phyloP scores from a whole-genome alignment of 2,329 filamentous ascomycete genomes.

The Tolypocladium capitatum region DNA sequence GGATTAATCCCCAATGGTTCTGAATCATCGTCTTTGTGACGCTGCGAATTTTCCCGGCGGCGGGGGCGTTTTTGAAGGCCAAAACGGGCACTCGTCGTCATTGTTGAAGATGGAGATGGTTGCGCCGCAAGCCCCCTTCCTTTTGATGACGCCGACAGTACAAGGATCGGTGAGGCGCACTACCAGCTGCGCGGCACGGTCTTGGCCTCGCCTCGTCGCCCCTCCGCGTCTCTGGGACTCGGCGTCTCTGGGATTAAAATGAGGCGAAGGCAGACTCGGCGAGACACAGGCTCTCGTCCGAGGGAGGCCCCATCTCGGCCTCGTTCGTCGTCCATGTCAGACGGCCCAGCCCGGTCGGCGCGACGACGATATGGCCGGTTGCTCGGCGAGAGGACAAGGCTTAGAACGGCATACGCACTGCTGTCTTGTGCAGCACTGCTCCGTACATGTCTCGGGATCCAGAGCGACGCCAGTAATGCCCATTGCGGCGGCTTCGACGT shows the following conservation, averaged over 20 bases:
- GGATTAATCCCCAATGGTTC: slow-evolving; percentile 4
- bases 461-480: not conserved
- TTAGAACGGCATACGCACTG: no score
- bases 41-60: slow-evolving; percentile 11
- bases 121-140: slow-evolving; percentile 9
- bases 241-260: not conserved
- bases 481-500: not conserved
- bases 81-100: slow-evolving; percentile 7
- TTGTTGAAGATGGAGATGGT: slow-evolving; percentile 4
- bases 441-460: not conserved
- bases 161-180: slow-evolving; percentile 3
- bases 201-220: not conserved
- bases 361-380: not conserved
- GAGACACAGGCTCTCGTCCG: not conserved
- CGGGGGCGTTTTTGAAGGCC: slow-evolving; percentile 7
- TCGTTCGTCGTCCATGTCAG: not conserved
- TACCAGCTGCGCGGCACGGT: not conserved
- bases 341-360: not conserved
- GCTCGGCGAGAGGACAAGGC: not conserved
- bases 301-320: no score
- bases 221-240: not conserved
- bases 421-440: not conserved
- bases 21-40: not conserved
- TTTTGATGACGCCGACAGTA: slow-evolving; percentile 9
- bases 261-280: not conserved